Base-by-base conservation (phyloP, 192 early-diverging fungal genomes). In the Rhizophagus prolifer region DNA sequence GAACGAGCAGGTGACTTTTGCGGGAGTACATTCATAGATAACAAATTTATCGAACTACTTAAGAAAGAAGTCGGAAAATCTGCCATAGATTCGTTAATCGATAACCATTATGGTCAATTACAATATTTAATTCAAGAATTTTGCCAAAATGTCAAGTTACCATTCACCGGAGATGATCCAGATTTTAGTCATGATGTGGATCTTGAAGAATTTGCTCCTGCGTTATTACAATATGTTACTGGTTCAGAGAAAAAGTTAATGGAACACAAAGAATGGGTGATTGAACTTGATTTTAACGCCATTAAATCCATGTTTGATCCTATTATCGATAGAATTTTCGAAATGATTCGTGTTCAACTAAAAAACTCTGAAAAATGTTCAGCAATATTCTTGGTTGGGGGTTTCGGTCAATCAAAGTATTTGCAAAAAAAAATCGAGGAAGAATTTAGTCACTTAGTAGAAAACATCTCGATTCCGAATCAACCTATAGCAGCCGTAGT, bases 351-450 rank as follows among this genome's bases (percentile, higher is more conserved):
- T 67, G 80, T 85, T 26, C 86, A 87, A 47, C 47, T 88, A 14
- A 74, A 82, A 26, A 82, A 86, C 62, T 81, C 83, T 21, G 69
- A 79, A 23, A 71, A 76, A 12, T 76, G 85, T 23, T 82, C 85
- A 13, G 85, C 87, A n/a, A 82, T 88, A 36, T 85, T 88, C 50
- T 54, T 88, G 38, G 86, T 86, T 21, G 87, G 87, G 68, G 87
- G 87, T 1, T 88, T 88, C 74, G 83, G 87, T n/a, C 80, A 83
- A 1, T 86, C 85, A 10, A 83, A 83, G 6, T 88, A 88, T 70
- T 65, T 88, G 19, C 82, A 82, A 41, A 82, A 82, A 46, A 81
- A 83, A 23, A 81, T 86, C 13, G 79, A 84, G 30, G 65, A 87
- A 60, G 82, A 85, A 60, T 87, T 86, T 80, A 74, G 78, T 9